A percentile compares a stretch with the other conserved stretches of the same genome.
These are phyloP conservation scores for Ustilago shanxiensis DNA, from an alignment of 1,284 basidiomycete species.

Conservation along the genomic window DNA sequence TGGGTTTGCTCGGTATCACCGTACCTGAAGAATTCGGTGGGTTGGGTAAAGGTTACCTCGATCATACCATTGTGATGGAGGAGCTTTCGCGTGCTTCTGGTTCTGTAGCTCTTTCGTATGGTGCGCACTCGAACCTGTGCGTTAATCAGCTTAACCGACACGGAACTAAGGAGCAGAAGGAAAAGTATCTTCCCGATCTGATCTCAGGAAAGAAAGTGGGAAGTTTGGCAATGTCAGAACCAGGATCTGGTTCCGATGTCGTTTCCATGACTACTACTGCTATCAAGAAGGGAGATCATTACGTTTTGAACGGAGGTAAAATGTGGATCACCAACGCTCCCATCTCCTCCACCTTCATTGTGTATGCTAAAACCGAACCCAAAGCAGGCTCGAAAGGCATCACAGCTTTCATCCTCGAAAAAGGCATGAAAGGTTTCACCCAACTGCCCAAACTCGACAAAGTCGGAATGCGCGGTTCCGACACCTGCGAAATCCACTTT, in stretches of 20 bases:
- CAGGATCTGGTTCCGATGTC: conserved; percentile 90
- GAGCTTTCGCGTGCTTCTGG: conserved; percentile 87
- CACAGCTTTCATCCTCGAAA: conserved; percentile 91
- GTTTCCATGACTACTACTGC: conserved; percentile 87
- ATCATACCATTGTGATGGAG: conserved; percentile 66
- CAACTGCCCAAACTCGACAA: conserved; percentile 92
- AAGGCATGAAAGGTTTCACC: conserved; percentile 84
- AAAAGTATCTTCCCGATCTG: conserved; percentile 87
- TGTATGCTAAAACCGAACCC: conserved; percentile 90
- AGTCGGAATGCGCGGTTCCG: conserved; percentile 94
- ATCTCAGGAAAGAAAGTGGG: conserved; percentile 86
- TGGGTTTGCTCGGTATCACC: conserved; percentile 64
- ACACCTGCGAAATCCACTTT: conserved; percentile 93
- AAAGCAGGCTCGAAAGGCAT: conserved; percentile 86
- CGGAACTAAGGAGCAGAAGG: conserved; percentile 86
- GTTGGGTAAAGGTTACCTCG: conserved; percentile 59
- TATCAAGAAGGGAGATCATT: conserved; percentile 81
- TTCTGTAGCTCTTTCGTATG: conserved; percentile 90
- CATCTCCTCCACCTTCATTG: conserved; percentile 86
- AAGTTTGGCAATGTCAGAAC: conserved; percentile 92
- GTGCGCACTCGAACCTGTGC: conserved; percentile 77
- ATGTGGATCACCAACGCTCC: conserved; percentile 99
- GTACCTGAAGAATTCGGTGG: conserved; percentile 60
- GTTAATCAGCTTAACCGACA: conserved; percentile 82
- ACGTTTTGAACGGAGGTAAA: conserved; percentile 87